Evolutionary conservation across 2,329 filamentous ascomycete genomes (phyloP).

Genomic region (Amylocarpus encephaloides): DNA sequence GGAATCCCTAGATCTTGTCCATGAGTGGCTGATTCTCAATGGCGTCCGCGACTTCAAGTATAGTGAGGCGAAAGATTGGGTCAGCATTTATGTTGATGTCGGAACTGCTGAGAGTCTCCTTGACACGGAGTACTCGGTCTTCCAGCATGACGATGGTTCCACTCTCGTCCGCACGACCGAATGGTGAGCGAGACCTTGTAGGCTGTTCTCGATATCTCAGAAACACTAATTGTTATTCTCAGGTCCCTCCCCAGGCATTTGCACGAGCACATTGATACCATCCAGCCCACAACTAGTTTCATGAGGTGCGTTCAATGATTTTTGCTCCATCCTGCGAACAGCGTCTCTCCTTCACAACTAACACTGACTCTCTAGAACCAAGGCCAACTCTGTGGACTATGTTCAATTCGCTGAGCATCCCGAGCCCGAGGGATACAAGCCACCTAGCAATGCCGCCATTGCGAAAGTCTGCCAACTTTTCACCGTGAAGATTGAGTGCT

Average conservation of each 20-base stretch:
- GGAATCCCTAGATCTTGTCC: constrained; percentile 45
- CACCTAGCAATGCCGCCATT: constrained; percentile 25
- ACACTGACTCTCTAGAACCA: constrained; percentile 13
- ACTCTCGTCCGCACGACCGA: constrained; percentile 44
- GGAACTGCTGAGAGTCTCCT: constrained; percentile 46
- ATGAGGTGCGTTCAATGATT: constrained; percentile 32
- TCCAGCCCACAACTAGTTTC: constrained; percentile 57
- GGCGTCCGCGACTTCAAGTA: constrained; percentile 41
- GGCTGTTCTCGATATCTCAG: too few species aligned
- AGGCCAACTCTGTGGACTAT: constrained; percentile 5
- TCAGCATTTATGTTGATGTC: constrained; percentile 47
- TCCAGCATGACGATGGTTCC: constrained; percentile 46
- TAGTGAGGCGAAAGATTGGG: constrained; percentile 51
- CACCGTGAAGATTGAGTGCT: constrained; percentile 20
- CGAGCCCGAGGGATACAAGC: constrained; percentile 27
- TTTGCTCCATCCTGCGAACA: too few species aligned
- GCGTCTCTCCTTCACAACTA: too few species aligned
- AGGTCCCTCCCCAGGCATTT: constrained; percentile 49
- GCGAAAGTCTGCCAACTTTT: constrained; percentile 56
- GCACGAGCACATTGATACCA: constrained; percentile 51
- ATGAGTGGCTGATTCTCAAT: constrained; percentile 50
- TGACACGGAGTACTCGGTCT: constrained; percentile 46
- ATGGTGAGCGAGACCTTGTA: constrained; percentile 33
- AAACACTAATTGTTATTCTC: too few species aligned
- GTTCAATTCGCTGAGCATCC: constrained; percentile 22